A percentile compares a stretch with the other conserved stretches of the same genome.
Evolutionary conservation across 306 rosid species (phyloP).

Genomic region (Prunus fruticosa): DNA sequence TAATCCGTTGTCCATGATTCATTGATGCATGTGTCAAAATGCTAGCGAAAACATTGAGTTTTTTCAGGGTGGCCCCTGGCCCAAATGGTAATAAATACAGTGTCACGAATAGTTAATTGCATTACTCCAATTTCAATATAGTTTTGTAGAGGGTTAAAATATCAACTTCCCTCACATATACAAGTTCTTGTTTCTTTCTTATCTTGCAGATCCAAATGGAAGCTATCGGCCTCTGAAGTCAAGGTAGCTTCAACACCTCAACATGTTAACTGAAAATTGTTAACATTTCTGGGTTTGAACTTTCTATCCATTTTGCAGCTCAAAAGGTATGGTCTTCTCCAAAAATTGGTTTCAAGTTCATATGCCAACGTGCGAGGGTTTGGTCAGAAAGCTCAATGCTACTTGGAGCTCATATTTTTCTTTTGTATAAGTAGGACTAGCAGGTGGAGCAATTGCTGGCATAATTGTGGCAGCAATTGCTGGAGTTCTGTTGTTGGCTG

Average conservation of each 20-base stretch:
- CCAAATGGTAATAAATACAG: background rate
- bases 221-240: too few species aligned
- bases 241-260: too few species aligned
- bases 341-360: too few species aligned
- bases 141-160: too few species aligned
- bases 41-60: background rate
- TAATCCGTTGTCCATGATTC: background rate
- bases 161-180: too few species aligned
- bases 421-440: slow-evolving; percentile 57
- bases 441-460: slow-evolving; percentile 69
- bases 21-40: background rate
- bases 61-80: background rate
- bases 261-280: too few species aligned
- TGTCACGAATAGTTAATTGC: background rate
- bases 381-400: slow-evolving; percentile 18
- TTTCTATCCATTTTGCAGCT: too few species aligned
- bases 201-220: too few species aligned
- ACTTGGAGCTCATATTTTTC: slow-evolving; percentile 35
- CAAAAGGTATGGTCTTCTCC: too few species aligned
- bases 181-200: too few species aligned
- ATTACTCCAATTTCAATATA: too few species aligned
- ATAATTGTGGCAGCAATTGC: slow-evolving; percentile 55
- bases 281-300: too few species aligned
- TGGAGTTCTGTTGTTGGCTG: slow-evolving; percentile 53
- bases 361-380: background rate